Percentiles rank a stretch among this genome's conserved stretches.
These are phyloP conservation scores for Colletotrichum magnum DNA, from an alignment of 2,329 filamentous ascomycete species.

Conservation along the genomic window DNA sequence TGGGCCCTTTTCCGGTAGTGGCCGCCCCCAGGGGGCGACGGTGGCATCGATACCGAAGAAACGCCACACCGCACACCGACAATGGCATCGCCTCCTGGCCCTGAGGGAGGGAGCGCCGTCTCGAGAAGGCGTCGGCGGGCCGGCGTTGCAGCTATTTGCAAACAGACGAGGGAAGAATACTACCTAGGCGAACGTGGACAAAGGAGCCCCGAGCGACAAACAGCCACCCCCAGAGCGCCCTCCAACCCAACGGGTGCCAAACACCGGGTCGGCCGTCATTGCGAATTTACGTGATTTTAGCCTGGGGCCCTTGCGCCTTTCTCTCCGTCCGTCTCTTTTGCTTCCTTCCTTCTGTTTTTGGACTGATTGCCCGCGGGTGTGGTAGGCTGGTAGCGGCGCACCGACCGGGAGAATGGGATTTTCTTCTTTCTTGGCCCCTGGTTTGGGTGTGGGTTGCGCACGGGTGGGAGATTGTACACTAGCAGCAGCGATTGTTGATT, in stretches of 20 bases:
- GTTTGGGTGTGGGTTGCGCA: not conserved
- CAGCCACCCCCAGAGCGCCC: not conserved
- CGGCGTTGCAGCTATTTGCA: conserved; percentile 28
- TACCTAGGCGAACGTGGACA: not conserved
- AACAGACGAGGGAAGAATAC: conserved; percentile 1
- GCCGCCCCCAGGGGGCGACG: not conserved
- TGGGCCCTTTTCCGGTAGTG: no score
- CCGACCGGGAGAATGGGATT: conserved; percentile 22
- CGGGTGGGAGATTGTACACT: not conserved
- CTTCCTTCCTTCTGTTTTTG: not conserved
- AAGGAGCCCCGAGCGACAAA: conserved; percentile 18
- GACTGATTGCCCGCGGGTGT: conserved; percentile 12
- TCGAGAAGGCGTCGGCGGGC: conserved; percentile 13
- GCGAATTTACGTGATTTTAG: conserved; percentile 24
- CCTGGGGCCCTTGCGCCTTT: not conserved
- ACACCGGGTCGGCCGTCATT: conserved; percentile 13
- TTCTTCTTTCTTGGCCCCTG: not conserved
- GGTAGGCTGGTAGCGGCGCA: not conserved
- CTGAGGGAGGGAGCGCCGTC: not conserved
- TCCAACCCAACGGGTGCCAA: conserved; percentile 4
- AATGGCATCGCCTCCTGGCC: not conserved
- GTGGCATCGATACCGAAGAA: conserved; percentile 19
- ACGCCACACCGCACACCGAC: conserved; percentile 25
- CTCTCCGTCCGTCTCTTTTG: not conserved
- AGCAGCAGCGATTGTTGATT: no score